Evolutionary conservation across 345 rosid species (phyloP).

Genomic region (Populus simonii): DNA sequence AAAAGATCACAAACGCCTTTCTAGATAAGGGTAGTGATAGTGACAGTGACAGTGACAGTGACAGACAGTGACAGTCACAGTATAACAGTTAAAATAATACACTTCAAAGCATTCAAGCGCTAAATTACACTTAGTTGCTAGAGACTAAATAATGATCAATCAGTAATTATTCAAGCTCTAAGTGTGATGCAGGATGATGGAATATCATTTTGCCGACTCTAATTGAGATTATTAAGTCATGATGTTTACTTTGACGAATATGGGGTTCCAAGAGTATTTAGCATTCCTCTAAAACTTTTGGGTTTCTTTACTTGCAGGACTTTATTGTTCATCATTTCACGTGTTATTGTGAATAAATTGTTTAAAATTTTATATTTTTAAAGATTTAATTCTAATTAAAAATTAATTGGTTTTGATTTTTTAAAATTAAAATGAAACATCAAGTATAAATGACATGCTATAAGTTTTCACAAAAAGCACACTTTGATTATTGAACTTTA

Average conservation of each 20-base stretch:
- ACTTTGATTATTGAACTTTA: no score
- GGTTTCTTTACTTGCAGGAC: no score
- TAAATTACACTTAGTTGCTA: not conserved
- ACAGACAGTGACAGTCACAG: not conserved
- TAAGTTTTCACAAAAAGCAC: no score
- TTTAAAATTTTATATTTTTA: no score
- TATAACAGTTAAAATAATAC: not conserved
- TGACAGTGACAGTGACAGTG: not conserved
- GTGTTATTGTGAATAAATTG: no score
- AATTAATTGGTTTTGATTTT: no score
- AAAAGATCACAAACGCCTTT: not conserved
- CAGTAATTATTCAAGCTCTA: not conserved
- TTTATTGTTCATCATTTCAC: no score
- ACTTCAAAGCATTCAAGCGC: no score
- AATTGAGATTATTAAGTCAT: not conserved
- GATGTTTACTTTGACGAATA: not conserved
- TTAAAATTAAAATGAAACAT: no score
- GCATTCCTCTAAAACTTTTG: no score
- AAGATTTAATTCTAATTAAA: no score
- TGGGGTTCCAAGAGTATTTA: not conserved
- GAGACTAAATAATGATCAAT: not conserved
- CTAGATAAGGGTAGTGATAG: not conserved
- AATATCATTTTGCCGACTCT: not conserved
- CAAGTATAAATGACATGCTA: accelerated
- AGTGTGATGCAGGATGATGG: not conserved